Conservation (phyloP, 108 stramenopile genomes). For the Nitzschia sp. region DNA sequence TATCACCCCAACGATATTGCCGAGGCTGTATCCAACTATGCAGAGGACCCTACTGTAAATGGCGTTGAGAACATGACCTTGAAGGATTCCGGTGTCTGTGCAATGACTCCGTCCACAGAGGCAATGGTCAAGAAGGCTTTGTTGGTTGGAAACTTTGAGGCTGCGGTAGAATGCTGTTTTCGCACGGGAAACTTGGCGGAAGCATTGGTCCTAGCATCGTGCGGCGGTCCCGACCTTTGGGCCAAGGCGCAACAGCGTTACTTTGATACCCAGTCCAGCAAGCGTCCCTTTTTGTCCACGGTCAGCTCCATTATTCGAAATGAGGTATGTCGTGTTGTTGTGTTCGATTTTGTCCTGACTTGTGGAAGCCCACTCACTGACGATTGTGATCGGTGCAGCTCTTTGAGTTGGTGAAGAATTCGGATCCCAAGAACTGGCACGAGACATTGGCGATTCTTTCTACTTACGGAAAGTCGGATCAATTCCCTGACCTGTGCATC, state of each 20-base stretch:
- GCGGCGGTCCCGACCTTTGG: slow-evolving; percentile 93
- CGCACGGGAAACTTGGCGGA: slow-evolving; percentile 86
- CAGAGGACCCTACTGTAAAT: slow-evolving; percentile 23
- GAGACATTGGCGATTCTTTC: slow-evolving; percentile 93
- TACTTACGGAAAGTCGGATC: slow-evolving; percentile 89
- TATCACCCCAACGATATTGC: slow-evolving; percentile 81
- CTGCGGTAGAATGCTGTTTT: slow-evolving; percentile 95
- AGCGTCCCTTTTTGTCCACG: slow-evolving; percentile 82
- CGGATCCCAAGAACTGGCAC: slow-evolving; percentile 85
- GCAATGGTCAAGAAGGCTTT: slow-evolving; percentile 81
- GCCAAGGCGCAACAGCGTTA: slow-evolving; percentile 86
- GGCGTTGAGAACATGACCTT: slow-evolving; percentile 20
- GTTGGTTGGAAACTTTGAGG: slow-evolving; percentile 94
- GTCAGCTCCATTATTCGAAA: slow-evolving; percentile 86
- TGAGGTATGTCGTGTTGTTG: slow-evolving; percentile 6
- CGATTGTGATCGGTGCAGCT: slow-evolving; percentile 23
- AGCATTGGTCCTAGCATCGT: slow-evolving; percentile 90
- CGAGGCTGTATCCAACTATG: slow-evolving; percentile 31
- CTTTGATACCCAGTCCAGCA: slow-evolving; percentile 68
- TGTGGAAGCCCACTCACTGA: background rate
- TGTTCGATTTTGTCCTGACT: background rate
- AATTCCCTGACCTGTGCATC: slow-evolving; percentile 89
- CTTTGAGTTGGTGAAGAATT: slow-evolving; percentile 61
- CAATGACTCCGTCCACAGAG: slow-evolving; percentile 67
- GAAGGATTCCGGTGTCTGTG: slow-evolving; percentile 7